Conservation (phyloP, 202 grass and related monocot genomes). For the Panicum hallii region DNA sequence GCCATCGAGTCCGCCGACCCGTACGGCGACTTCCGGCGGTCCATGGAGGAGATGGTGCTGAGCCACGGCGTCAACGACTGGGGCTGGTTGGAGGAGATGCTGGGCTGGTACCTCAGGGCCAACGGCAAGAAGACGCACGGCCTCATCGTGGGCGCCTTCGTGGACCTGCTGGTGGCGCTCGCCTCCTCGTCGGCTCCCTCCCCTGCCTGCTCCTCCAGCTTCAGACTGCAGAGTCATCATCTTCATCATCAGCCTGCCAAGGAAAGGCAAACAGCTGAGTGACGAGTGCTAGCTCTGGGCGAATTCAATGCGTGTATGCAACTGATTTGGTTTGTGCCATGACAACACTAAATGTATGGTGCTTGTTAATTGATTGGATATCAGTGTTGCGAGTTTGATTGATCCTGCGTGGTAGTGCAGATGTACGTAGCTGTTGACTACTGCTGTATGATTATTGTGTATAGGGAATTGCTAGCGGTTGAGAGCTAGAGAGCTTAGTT, state of each 20-base stretch:
- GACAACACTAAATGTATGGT: background rate
- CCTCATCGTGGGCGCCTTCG: constrained; percentile 78
- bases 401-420: background rate
- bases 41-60: constrained; percentile 96
- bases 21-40: constrained; percentile 77
- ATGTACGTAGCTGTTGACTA: constrained; percentile 15
- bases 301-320: background rate
- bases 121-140: constrained; percentile 77
- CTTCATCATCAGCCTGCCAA: constrained; percentile 34
- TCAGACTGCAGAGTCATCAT: constrained; percentile 21
- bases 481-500: background rate
- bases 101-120: constrained; percentile 77
- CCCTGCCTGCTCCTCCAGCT: constrained; percentile 34
- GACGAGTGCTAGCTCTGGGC: background rate
- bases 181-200: constrained; percentile 49
- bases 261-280: constrained; percentile 6
- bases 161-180: constrained; percentile 70
- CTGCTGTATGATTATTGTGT: constrained; percentile 10
- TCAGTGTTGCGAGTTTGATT: background rate
- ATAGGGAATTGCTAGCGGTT: background rate
- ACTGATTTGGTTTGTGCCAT: background rate
- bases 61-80: constrained; percentile 64
- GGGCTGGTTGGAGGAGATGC: constrained; percentile 92
- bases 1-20: constrained; percentile 72
- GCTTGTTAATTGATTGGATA: background rate